Evolutionary conservation across 192 early-diverging fungal genomes (phyloP), one percentile per base, ranked within the genome.

Genomic region (Coemansia sp.): DNA sequence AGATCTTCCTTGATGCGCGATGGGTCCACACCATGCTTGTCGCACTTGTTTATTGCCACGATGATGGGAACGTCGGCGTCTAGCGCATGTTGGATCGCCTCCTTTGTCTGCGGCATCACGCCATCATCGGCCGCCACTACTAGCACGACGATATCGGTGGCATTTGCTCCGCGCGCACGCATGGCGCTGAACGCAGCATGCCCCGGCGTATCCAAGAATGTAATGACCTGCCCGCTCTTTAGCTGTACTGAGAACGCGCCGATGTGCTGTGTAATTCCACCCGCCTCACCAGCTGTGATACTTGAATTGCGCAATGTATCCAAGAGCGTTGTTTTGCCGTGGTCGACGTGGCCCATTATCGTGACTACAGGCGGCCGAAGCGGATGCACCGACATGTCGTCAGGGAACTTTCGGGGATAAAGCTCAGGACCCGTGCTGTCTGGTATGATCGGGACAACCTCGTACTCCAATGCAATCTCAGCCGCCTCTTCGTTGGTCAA

Each of bases 181-280:
- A 99, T 99, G 9, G 92, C 91, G 27, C 91, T 90, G 70, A 97
- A 99, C 27, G 95, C 97, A 0, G 95, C 94, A 66, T 99, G 97
- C 12, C 97, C 97, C 11, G 97, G 97, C 9, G 97, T 99, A 69
- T 99, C 97, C 71, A 99, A 75, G 71, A 99, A 97, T 0, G 97
- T 99, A 67, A 97, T 97, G 65, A 70, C 68, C 47, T 74, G 55
- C 1, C 74, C 73, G 46, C 69, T 60, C 47, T 68, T 68, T 33
- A 86, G 65, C 65, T 66, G 29, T 4, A 86, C 92, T 10, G 92
- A 93, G 78, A 98, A 98, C 27, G 95, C 95, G 65, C 97, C 97
- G 83, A 99, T 99, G 73, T 99, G 97, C 83, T 99, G 97, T 0
- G 97, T 99, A 60, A 98, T 98, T 12, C 97, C 97, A 43, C 97